Base-by-base conservation (phyloP, 352 stramenopile species). In the Phytopythium chamaehyphon region DNA sequence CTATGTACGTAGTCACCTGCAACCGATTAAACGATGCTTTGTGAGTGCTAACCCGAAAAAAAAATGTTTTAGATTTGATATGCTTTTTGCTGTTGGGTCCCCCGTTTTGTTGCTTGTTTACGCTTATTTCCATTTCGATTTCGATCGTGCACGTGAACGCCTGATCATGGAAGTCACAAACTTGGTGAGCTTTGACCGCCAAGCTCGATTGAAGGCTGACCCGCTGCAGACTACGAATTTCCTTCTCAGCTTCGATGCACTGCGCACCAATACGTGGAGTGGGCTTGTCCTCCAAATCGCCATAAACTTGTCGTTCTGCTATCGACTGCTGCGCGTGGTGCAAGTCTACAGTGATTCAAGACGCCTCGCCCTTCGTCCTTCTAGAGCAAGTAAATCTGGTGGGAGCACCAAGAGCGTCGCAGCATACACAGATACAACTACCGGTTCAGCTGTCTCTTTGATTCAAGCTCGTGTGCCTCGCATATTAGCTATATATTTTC, bases 221-320 rank as follows among this genome's bases (percentile, higher is more conserved):
- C 40, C 50, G 15, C 12, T 22, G 16, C 36, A 56, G 16, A 33
- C 49, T 19, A 42, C 40, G 8, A 16, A 44, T 31, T 56, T 50
- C 35, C 38, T 43, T 11, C 12, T 45, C 2, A 43, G 40, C 22
- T 56, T 56, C 19, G 40, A 56, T 28, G 42, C 31, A n/a, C 40
- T 56, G 1, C 39, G 40, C n/a, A 43, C 40, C n/a, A 49, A 40
- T 9, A 40, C 40, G 14, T 42, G 40, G 33, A 43, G 15, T 15
- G 50, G 42, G 18, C n/a, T 56, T 11, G 31, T 8, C 19, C 5
- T 56, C 2, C 23, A 47, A n/a, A 26, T 42, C 14, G 40, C 28
- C 14, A 49, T 56, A 26, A 48, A 43, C 23, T 33, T 49, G 28
- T 56, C 40, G 2, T 62, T 51, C 26, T 37, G 33, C 31, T 62